Conservation (phyloP, 2,329 filamentous ascomycete genomes). For the Trichoderma sp. region DNA sequence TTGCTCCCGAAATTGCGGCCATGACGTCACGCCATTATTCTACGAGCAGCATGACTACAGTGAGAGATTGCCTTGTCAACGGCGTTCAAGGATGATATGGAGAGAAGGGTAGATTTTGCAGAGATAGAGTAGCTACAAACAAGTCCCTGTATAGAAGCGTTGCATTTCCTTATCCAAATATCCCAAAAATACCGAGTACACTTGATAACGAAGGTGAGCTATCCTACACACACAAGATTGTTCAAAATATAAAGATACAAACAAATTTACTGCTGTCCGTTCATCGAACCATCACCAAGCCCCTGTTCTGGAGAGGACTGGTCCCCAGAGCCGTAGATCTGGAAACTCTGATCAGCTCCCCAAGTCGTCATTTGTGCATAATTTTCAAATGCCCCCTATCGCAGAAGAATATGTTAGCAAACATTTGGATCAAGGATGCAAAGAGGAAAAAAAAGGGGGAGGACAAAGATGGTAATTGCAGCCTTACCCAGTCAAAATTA, state of each 20-base stretch:
- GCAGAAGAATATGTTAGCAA: slow-evolving; percentile 31
- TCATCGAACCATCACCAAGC: slow-evolving; percentile 31
- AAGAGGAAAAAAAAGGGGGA: neutral
- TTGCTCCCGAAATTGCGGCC: neutral
- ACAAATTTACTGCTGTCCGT: slow-evolving; percentile 24
- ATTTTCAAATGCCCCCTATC: slow-evolving; percentile 57
- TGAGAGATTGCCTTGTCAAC: too few relatives aligned
- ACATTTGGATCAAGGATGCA: neutral
- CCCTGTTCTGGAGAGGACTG: slow-evolving; percentile 35
- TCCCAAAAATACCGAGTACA: neutral
- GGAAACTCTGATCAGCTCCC: slow-evolving; percentile 54
- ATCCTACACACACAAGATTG: slow-evolving; percentile 20
- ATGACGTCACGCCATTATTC: neutral
- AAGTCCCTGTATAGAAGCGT: neutral
- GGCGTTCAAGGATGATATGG: neutral
- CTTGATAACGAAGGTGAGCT: slow-evolving; percentile 14
- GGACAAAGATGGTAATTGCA: neutral
- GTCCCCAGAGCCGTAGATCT: slow-evolving; percentile 47
- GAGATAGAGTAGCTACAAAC: slow-evolving; percentile 1
- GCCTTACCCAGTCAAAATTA: slow-evolving; percentile 62
- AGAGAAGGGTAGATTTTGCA: slow-evolving; percentile 4
- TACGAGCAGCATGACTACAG: neutral
- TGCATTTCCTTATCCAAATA: slow-evolving; percentile 11
- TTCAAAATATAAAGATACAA: neutral
- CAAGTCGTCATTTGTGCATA: slow-evolving; percentile 57